Conservation (phyloP, 148 eudicot genomes). For the Rhododendron vialii region DNA sequence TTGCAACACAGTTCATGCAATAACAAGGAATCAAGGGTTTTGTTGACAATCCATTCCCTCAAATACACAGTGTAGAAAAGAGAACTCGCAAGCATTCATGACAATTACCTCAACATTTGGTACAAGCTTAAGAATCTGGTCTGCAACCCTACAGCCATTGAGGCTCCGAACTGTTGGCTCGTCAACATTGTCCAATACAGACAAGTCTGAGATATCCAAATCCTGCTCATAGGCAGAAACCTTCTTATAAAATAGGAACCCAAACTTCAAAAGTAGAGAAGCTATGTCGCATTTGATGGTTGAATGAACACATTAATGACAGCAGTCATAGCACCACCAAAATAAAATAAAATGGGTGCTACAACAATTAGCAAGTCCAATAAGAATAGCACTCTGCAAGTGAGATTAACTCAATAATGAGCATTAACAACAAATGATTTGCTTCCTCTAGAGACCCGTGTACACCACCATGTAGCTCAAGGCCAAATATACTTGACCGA, state of each 20-base stretch:
- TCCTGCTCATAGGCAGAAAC: constrained; percentile 36
- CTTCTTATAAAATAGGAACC: neutral
- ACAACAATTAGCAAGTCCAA: neutral
- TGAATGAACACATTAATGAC: neutral
- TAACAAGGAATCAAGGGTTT: neutral
- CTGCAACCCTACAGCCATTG: constrained; percentile 94
- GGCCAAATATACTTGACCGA: neutral
- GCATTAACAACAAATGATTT: neutral
- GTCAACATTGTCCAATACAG: constrained; percentile 64
- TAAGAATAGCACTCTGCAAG: neutral
- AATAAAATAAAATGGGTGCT: neutral
- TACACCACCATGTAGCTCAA: neutral
- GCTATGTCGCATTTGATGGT: neutral
- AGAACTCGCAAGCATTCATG: neutral
- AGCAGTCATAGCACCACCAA: neutral
- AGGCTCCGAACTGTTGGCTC: constrained; percentile 89
- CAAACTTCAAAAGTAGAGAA: neutral
- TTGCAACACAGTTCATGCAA: neutral
- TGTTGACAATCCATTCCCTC: neutral
- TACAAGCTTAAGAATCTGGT: constrained; percentile 85
- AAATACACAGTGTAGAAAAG: neutral
- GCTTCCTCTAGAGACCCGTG: neutral
- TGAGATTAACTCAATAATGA: neutral
- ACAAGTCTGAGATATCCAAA: constrained; percentile 69
- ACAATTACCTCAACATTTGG: constrained; percentile 67